Conservation (phyloP, 495 filamentous ascomycete species). For the Hyaloscypha variabilis region DNA sequence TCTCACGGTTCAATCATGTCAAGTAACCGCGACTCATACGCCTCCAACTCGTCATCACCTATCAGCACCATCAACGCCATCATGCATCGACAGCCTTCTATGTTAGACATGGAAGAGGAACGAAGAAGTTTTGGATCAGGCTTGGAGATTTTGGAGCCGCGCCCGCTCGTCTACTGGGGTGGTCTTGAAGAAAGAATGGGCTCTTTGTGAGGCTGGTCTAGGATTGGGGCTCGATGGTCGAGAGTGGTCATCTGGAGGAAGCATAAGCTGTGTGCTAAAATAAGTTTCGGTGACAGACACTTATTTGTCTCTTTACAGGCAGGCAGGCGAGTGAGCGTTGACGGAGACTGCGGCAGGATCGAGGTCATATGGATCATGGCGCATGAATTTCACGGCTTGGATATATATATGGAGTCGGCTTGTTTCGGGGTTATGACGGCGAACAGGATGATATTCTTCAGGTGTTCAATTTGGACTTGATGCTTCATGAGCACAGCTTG, state of each 20-base stretch:
- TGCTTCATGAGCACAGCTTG: slow-evolving; percentile 1
- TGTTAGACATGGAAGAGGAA: slow-evolving; percentile 49
- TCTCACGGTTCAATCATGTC: slow-evolving; percentile 35
- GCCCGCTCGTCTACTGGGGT: slow-evolving; percentile 56
- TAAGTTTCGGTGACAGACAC: slow-evolving; percentile 11
- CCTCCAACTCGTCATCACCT: slow-evolving; percentile 42
- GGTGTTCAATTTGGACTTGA: not conserved
- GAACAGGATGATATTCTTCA: not conserved
- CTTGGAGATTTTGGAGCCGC: slow-evolving; percentile 53
- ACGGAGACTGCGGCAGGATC: slow-evolving; percentile 25
- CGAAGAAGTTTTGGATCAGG: slow-evolving; percentile 46
- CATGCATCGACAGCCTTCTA: slow-evolving; percentile 48
- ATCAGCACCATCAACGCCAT: slow-evolving; percentile 51
- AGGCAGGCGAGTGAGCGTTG: not conserved
- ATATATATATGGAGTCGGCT: slow-evolving; percentile 1
- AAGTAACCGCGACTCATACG: slow-evolving; percentile 41
- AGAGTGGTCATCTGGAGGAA: not conserved
- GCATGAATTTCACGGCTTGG: slow-evolving; percentile 18
- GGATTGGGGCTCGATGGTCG: not conserved
- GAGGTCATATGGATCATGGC: slow-evolving; percentile 25
- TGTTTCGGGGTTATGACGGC: slow-evolving; percentile 12
- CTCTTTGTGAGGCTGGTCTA: slow-evolving; percentile 19
- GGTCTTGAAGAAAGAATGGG: slow-evolving; percentile 57
- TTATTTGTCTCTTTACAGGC: not conserved
- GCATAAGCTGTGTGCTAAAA: not conserved